Conservation (phyloP, 73 alveolate genomes). For the Durusdinium trenchii region DNA sequence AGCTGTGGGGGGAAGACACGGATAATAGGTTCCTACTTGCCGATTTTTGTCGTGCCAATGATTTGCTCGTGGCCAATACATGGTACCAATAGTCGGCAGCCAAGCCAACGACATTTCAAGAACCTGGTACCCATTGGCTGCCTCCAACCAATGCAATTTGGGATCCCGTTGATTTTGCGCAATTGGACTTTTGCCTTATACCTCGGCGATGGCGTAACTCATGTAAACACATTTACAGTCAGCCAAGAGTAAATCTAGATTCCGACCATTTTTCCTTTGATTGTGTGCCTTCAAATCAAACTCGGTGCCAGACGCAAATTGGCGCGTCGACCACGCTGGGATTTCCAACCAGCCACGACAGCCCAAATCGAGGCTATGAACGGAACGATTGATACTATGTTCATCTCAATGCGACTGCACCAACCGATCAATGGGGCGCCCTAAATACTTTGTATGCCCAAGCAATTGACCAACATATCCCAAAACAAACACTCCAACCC, state of each 20-base stretch:
- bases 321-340: not conserved
- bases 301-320: not conserved
- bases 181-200: no score
- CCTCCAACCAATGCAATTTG: no score
- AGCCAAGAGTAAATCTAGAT: not conserved
- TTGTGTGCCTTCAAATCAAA: not conserved
- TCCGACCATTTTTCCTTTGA: not conserved
- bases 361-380: not conserved
- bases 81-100: not conserved
- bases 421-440: not conserved
- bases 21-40: not conserved
- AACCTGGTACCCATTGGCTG: no score
- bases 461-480: no score
- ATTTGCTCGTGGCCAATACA: not conserved
- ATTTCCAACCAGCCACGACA: not conserved
- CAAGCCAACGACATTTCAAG: no score
- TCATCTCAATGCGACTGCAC: not conserved
- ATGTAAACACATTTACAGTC: not conserved
- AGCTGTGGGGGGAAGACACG: not conserved
- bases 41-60: slow-evolving; percentile 5
- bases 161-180: no score
- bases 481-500: not conserved
- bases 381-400: not conserved
- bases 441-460: no score
- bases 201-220: no score